phyloP scores from a whole-genome alignment of 2,329 filamentous ascomycete species.

The Cadophora gregata region DNA sequence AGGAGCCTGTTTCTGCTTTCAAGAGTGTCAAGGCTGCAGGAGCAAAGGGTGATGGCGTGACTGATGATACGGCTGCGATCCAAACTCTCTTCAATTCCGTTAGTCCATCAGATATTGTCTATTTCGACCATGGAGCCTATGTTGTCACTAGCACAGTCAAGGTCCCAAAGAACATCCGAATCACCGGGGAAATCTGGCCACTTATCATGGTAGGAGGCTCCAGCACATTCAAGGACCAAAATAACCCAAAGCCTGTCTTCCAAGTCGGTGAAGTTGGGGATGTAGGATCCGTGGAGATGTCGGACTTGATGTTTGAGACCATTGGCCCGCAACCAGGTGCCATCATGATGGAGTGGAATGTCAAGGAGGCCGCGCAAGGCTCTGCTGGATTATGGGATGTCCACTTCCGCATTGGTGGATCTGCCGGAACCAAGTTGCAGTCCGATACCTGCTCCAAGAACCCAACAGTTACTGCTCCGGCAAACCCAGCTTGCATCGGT shows the following conservation, averaged over 20 bases:
- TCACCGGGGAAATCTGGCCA: slow-evolving; percentile 91
- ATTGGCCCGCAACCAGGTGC: slow-evolving; percentile 81
- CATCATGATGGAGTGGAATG: slow-evolving; percentile 91
- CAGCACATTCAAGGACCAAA: slow-evolving; percentile 72
- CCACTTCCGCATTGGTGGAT: slow-evolving; percentile 92
- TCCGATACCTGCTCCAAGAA: slow-evolving; percentile 81
- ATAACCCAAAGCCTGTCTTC: slow-evolving; percentile 82
- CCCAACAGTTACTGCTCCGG: slow-evolving; percentile 63
- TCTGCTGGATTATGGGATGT: slow-evolving; percentile 89
- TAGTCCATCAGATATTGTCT: slow-evolving; percentile 68
- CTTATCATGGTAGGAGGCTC: slow-evolving; percentile 82
- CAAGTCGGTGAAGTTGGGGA: slow-evolving; percentile 82
- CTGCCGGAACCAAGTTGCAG: slow-evolving; percentile 79
- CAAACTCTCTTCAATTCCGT: slow-evolving; percentile 77
- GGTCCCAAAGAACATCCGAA: slow-evolving; percentile 80
- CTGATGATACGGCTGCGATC: slow-evolving; percentile 86
- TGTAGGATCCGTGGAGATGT: slow-evolving; percentile 82
- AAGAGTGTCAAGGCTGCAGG: slow-evolving; percentile 83
- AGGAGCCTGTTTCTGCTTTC: slow-evolving; percentile 70
- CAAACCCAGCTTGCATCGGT: slow-evolving; percentile 73
- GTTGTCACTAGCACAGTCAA: slow-evolving; percentile 72
- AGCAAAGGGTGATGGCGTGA: slow-evolving; percentile 84
- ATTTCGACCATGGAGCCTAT: slow-evolving; percentile 74
- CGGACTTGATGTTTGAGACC: slow-evolving; percentile 85
- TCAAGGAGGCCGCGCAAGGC: slow-evolving; percentile 70